Evolutionary conservation across 2,329 filamentous ascomycete species (phyloP).

Genomic region (Geosmithia putterillii): DNA sequence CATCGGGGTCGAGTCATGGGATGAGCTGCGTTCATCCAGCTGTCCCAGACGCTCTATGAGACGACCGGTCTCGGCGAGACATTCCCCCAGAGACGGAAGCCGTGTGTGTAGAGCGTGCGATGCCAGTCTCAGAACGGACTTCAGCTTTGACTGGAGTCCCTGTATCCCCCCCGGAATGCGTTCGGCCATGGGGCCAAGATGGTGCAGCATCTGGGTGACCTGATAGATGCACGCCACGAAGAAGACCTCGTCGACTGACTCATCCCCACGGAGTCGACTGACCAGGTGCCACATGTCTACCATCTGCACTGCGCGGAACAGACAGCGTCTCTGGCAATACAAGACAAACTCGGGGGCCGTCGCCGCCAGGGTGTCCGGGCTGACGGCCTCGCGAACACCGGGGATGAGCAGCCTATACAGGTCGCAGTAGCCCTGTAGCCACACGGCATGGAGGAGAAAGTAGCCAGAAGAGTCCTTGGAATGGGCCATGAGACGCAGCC

Average conservation of each 20-base stretch:
- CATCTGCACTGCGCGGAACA: conserved; percentile 3
- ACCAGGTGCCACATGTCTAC: conserved; percentile 4
- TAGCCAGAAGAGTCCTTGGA: conserved; percentile 10
- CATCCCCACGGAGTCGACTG: neutral
- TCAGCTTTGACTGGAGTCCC: neutral
- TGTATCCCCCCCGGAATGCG: neutral
- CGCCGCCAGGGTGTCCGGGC: neutral
- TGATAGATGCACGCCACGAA: neutral
- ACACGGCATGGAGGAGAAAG: conserved; percentile 6
- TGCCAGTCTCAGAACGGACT: neutral
- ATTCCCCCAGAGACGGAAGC: neutral
- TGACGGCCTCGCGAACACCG: conserved; percentile 10
- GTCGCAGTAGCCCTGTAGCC: conserved; percentile 11
- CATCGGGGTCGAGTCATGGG: neutral
- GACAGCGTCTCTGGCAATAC: conserved; percentile 4
- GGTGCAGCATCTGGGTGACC: neutral
- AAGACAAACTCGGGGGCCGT: conserved; percentile 3
- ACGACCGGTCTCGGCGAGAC: neutral
- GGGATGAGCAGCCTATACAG: conserved; percentile 12
- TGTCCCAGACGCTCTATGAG: neutral
- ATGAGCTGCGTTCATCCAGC: no score
- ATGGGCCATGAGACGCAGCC: conserved; percentile 12
- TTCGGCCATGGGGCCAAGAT: neutral
- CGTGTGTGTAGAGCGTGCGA: neutral
- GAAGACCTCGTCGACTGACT: neutral